These are phyloP conservation scores for Cladobotryum mycophilum DNA, from an alignment of 2,329 filamentous ascomycete genomes.

Conservation along the genomic window DNA sequence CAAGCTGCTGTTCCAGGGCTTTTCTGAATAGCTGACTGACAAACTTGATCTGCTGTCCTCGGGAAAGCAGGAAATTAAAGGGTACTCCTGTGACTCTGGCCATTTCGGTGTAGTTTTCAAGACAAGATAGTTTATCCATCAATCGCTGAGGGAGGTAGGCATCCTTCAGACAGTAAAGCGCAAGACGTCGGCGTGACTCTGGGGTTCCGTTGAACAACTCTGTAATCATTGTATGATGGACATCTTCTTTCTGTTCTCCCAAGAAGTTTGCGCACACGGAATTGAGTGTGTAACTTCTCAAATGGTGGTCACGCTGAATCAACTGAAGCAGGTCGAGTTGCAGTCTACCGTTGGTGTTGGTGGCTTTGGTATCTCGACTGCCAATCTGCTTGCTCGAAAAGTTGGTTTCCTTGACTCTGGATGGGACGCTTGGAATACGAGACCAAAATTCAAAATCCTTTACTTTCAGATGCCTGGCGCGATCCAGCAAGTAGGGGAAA, in stretches of 20 bases:
- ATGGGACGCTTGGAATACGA: constrained; percentile 64
- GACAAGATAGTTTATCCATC: constrained; percentile 95
- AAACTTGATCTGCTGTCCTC: constrained; percentile 96
- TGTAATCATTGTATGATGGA: constrained; percentile 98
- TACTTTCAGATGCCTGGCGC: constrained; percentile 79
- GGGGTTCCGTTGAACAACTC: constrained; percentile 95
- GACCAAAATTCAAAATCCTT: constrained; percentile 81
- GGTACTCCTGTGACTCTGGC: constrained; percentile 97
- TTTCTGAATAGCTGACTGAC: constrained; percentile 96
- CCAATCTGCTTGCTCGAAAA: constrained; percentile 99
- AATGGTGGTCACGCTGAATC: constrained; percentile 87
- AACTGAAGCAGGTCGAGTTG: constrained; percentile 93
- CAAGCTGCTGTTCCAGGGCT: constrained; percentile 83
- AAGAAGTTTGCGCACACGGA: constrained; percentile 93
- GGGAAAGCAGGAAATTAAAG: constrained; percentile 86
- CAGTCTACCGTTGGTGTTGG: constrained; percentile 88
- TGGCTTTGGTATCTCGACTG: constrained; percentile 86
- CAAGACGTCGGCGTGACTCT: constrained; percentile 82
- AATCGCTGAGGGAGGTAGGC: constrained; percentile 89
- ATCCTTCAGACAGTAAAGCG: constrained; percentile 95
- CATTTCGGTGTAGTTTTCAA: constrained; percentile 99
- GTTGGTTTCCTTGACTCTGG: constrained; percentile 69
- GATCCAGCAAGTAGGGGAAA: constrained; percentile 89
- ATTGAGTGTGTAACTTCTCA: constrained; percentile 95
- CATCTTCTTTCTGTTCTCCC: constrained; percentile 96